A percentile compares a stretch with the other conserved stretches of the same genome.
Evolutionary conservation across 108 stramenopile species (phyloP).

Genomic region (Fragilariopsis cylindrus): DNA sequence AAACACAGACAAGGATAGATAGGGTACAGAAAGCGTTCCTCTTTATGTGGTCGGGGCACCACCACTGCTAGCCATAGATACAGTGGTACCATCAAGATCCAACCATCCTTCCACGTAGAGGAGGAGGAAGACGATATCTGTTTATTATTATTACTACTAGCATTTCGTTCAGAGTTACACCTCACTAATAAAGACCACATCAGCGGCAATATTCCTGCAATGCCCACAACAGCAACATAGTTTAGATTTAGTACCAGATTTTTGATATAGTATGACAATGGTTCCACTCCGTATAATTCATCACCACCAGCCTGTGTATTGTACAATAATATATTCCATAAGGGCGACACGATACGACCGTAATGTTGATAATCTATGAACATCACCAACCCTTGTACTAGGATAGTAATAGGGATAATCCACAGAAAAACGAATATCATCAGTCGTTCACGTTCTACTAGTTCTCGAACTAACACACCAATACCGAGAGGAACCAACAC

Average conservation of each 20-base stretch:
- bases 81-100: conserved; percentile 48
- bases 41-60: conserved; percentile 92
- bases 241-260: conserved; percentile 94
- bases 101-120: background rate
- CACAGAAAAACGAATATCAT: background rate
- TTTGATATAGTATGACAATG: conserved; percentile 89
- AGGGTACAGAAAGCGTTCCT: conserved; percentile 95
- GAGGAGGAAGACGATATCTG: background rate
- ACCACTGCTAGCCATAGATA: conserved; percentile 86
- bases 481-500: conserved; percentile 90
- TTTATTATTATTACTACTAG: background rate
- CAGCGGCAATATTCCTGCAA: conserved; percentile 11
- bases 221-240: conserved; percentile 42
- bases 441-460: background rate
- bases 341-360: conserved; percentile 59
- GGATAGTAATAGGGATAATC: conserved; percentile 32
- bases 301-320: conserved; percentile 85
- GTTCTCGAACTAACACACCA: conserved; percentile 53
- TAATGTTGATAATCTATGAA: conserved; percentile 66
- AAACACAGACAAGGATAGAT: conserved; percentile 77
- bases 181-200: background rate
- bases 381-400: conserved; percentile 59
- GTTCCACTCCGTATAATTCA: conserved; percentile 96
- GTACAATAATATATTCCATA: conserved; percentile 78
- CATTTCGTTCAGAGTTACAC: too few species aligned